Percentiles rank a stretch among this genome's conserved stretches.
These are phyloP conservation scores for Balansia obtecta DNA, from an alignment of 2,329 filamentous ascomycete genomes.

Conservation along the genomic window DNA sequence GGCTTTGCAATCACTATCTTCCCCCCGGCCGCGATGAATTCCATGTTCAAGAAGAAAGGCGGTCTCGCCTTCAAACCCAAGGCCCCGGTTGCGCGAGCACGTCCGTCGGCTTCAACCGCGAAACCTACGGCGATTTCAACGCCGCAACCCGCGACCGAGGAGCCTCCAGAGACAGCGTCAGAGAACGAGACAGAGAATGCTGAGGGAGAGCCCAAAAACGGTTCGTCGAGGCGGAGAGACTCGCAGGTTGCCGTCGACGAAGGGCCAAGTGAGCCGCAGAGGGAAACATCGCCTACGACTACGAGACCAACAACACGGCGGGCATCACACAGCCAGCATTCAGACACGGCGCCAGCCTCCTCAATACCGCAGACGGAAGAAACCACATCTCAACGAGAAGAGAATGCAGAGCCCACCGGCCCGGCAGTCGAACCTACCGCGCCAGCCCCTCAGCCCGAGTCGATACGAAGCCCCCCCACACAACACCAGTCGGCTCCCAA, in stretches of 20 bases:
- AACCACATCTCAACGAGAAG: neutral
- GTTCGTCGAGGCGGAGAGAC: neutral
- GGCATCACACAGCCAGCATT: conserved; percentile 4
- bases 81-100: conserved; percentile 38
- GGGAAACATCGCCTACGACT: neutral
- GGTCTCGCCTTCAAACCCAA: conserved; percentile 58
- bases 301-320: conserved; percentile 2
- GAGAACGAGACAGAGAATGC: neutral
- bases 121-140: conserved; percentile 2
- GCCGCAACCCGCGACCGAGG: conserved; percentile 4
- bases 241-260: neutral
- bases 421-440: neutral
- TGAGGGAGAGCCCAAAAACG: neutral
- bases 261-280: neutral
- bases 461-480: neutral
- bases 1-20: neutral
- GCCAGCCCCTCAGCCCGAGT: neutral
- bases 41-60: conserved; percentile 55
- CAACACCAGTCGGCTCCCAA: conserved; percentile 2
- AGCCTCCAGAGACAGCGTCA: neutral
- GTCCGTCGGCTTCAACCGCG: conserved; percentile 5
- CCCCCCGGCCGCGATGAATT: conserved; percentile 48
- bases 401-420: neutral
- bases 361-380: neutral
- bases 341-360: neutral